Base-by-base conservation (phyloP, 2,329 filamentous ascomycete genomes). In the Colletotrichum camelliae region DNA sequence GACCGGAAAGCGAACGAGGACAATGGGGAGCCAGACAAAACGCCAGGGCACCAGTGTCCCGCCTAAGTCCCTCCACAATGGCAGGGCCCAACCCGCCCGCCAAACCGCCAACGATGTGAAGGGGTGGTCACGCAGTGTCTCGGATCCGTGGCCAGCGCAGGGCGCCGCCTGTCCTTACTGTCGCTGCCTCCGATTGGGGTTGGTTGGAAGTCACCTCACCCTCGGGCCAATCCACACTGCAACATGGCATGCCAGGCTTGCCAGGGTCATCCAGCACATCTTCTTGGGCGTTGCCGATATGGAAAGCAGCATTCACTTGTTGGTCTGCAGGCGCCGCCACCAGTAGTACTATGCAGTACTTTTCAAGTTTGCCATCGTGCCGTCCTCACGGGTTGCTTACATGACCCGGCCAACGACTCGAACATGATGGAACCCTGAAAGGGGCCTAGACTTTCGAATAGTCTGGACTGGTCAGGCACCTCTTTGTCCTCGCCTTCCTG, bases 111-210 rank as follows among this genome's bases (percentile, higher is more conserved):
- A 52, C n/a, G 43, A 61, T 65, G 31, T 39, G 35, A 61, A 43
- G 39, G 60, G 62, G 71, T 24, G 73, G 73, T 75, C 73, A 75
- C 73, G 70, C 73, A 75, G 73, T 75, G 73, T 75, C 73, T 75
- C 73, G 73, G 73, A 75, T 75, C 73, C 73, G 73, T 75, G 73
- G 70, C 64, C 73, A 67, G 70, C 70, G 61, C 73, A 71, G 72
- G 67, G 33, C 67, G 72, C 48, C 72, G 67, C 48, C 67, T 71
- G 71, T 65, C 33, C 67, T 60, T 69, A 57, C 69, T 57, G 69
- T 75, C 57, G 33, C 70, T 39, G 64, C 58, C 57, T 70, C 55
- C 55, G 57, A 61, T 33, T 31, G 18, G 13, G 18, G 24, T 61
- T 31, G 29, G 27, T n/a, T 35, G 31, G 31, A 37, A 48, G 31